phyloP scores from a whole-genome alignment of 2,329 filamentous ascomycete genomes.

The Clarireedia monteithiana region DNA sequence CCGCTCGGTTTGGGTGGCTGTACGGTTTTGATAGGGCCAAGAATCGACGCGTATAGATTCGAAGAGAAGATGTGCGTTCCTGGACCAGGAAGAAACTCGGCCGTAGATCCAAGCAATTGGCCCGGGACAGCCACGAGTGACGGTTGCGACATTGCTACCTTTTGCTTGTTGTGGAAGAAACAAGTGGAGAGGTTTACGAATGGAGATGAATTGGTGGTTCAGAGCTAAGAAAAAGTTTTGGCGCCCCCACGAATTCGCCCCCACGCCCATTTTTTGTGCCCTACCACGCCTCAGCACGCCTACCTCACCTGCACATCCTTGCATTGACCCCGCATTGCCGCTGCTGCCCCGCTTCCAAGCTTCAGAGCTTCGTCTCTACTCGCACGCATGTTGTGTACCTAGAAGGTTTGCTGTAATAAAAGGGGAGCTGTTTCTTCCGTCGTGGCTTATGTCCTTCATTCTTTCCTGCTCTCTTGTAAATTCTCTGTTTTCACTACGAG shows the following conservation, averaged over 20 bases:
- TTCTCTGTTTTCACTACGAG: background rate
- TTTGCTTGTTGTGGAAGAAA: background rate
- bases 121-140: conserved; percentile 63
- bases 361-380: background rate
- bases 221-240: background rate
- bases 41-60: conserved; percentile 73
- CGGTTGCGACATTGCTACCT: conserved; percentile 18
- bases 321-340: background rate
- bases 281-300: background rate
- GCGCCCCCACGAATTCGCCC: background rate
- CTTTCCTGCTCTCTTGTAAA: background rate
- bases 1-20: conserved; percentile 34
- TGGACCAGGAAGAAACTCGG: conserved; percentile 63
- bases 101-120: conserved; percentile 62
- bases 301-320: background rate
- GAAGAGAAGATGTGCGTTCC: conserved; percentile 77
- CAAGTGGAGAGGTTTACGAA: background rate
- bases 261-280: background rate
- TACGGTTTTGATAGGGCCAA: conserved; percentile 58
- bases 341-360: background rate
- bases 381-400: background rate
- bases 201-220: background rate
- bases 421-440: background rate
- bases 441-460: background rate
- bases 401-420: background rate